Evolutionary conservation across 1,284 basidiomycete species (phyloP).

Genomic region (Mycena citricolor): DNA sequence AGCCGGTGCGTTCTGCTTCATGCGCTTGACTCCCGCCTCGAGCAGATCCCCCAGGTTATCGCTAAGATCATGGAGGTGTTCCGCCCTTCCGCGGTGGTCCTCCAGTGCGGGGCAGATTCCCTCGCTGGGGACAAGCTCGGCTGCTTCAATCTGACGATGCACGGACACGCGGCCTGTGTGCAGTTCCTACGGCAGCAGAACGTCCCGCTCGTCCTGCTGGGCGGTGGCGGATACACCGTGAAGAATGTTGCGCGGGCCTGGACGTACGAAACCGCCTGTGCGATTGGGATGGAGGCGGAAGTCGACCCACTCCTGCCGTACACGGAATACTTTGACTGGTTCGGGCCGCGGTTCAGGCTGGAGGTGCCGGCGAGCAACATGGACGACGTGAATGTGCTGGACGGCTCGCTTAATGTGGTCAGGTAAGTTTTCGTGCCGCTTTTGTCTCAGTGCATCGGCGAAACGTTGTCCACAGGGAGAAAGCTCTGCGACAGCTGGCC

Average conservation of each 20-base stretch:
- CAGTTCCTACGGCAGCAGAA: conserved; percentile 83
- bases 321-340: conserved; percentile 98
- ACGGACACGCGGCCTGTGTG: conserved; percentile 91
- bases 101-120: conserved; percentile 97
- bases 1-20: conserved; percentile 65
- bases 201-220: conserved; percentile 88
- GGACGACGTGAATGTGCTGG: conserved; percentile 88
- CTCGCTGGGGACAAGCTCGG: conserved; percentile 95
- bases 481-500: conserved; percentile 78
- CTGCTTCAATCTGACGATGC: conserved; percentile 94
- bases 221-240: conserved; percentile 95
- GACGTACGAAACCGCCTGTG: conserved; percentile 97
- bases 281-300: conserved; percentile 71
- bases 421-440: conserved; percentile 51
- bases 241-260: conserved; percentile 95
- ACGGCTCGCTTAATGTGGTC: conserved; percentile 80
- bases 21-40: neutral
- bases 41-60: conserved; percentile 59
- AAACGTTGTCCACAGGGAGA: conserved; percentile 43
- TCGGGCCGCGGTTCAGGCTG: conserved; percentile 92
- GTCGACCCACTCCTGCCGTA: conserved; percentile 87
- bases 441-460: neutral
- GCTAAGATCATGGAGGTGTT: conserved; percentile 89
- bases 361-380: conserved; percentile 92
- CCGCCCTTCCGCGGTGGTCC: conserved; percentile 84